Evolutionary conservation across 768 basidiomycete species (phyloP), one percentile per base, ranked within the genome.

Genomic region (Mycena filopes): DNA sequence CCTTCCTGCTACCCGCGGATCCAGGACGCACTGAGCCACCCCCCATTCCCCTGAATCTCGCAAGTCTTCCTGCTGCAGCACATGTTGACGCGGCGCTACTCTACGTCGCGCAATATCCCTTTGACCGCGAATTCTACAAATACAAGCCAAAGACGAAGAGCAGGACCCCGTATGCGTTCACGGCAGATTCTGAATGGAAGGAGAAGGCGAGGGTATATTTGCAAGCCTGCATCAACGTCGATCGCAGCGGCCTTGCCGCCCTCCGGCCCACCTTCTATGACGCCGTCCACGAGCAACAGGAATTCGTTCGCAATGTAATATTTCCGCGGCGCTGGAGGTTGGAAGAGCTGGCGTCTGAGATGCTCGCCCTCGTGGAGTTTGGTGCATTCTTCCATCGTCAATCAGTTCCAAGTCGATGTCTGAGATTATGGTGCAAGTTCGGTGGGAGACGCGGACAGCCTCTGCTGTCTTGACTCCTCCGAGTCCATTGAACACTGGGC

Each of bases 111-210:
- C 29, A 54, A 51, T 61, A 61, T 55, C 60, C 60, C 60, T 61
- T 61, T 47, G 33, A 61, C 51, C 60, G 51, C 60, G 51, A 61
- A 61, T 61, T 61, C 60, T 46, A 61, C 60, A 61, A 61, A 54
- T 61, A 61, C 33, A 46, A 45, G 50, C 42, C 42, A n/a, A 33
- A 33, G 12, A 6, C 7, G 33, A 61, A 55, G 60, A 54, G 21
- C 25, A 61, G 31, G 60, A 33, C n/a, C 41, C 41, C 9, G 51
- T 61, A 61, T 51, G 36, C 51, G 43, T 61, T 45, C n/a, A 53
- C 20, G 23, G 60, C 50, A 33, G 60, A 61, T 55, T 55, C 60
- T 33, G 60, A 54, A 61, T 61, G 51, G 23, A 61, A 61, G 45
- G 51, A 61, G 60, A 61, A 54, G 51, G 60, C 60, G 51, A 54